Evolutionary conservation across 176 grass and related monocot species (phyloP).

Genomic region (Alopecurus myosuroides): DNA sequence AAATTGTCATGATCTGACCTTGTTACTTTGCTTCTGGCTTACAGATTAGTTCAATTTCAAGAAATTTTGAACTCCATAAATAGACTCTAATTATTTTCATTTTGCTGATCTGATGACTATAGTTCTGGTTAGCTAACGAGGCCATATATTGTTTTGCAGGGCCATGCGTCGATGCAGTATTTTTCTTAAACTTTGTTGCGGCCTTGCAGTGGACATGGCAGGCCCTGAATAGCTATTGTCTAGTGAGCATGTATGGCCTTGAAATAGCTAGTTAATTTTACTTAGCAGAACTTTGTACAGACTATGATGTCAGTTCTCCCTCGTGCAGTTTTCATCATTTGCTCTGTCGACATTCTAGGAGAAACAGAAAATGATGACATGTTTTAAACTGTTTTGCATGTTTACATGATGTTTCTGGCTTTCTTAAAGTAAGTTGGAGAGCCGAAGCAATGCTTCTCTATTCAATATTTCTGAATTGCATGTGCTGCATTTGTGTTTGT

Average conservation of each 20-base stretch:
- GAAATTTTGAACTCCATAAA: no score
- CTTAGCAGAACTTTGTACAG: constrained; percentile 11
- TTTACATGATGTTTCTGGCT: constrained; percentile 22
- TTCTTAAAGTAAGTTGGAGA: constrained; percentile 49
- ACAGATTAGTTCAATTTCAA: no score
- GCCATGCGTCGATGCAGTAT: neutral
- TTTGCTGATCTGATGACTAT: no score
- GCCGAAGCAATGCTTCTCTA: constrained; percentile 28
- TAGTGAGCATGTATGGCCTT: constrained; percentile 55
- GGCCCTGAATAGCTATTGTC: neutral
- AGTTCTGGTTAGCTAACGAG: neutral
- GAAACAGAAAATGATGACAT: constrained; percentile 26
- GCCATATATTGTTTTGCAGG: neutral
- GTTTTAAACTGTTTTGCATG: constrained; percentile 37
- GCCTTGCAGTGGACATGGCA: neutral
- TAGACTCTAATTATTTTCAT: no score
- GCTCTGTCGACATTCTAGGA: constrained; percentile 33
- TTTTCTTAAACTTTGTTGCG: neutral
- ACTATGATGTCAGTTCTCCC: neutral
- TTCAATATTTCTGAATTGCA: constrained; percentile 5
- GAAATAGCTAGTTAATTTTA: constrained; percentile 19
- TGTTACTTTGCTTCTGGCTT: no score
- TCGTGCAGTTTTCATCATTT: constrained; percentile 27
- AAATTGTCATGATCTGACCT: neutral
- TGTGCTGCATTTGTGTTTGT: constrained; percentile 14